Evolutionary conservation across 2,329 filamentous ascomycete species (phyloP), one percentile per base, ranked within the genome.

Genomic region (Neonectria punicea): DNA sequence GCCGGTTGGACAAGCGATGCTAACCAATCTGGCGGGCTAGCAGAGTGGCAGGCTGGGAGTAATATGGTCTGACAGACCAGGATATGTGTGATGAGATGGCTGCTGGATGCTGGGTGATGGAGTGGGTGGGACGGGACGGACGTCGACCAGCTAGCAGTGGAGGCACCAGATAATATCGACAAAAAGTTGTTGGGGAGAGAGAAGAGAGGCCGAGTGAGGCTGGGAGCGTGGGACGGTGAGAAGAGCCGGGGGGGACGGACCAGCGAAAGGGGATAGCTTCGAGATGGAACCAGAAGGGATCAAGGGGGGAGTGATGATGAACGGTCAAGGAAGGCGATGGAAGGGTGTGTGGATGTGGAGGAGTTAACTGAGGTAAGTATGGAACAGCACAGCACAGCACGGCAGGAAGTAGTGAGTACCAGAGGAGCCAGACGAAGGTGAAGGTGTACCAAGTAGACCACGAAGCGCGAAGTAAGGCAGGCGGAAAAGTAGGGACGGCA

Each of bases 1-100:
- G 60, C 66, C 62, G 62, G 65, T 70, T 61, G 30, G 56, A 64
- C 62, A 63, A 72, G 46, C 49, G 68, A 69, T 69, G 61, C 57
- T 62, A 68, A 63, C 60, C 70, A 68, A 73, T 73, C 70, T 73
- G 65, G 70, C 67, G 65, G 67, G 67, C 69, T 58, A 44, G 63
- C 49, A 58, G 69, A 63, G 67, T 56, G 47, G 65, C 54, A 60
- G 69, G 63, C 70, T 61, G 60, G 70, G 65, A 58, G 53, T 44
- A 63, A 65, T 39, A 65, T 74, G 72, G 72, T 70, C 68, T 72
- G 72, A 74, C 73, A 58, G 68, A 69, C 72, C 50, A 66, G 72
- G 72, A 74, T 74, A 62, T 53, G 66, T 63, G 70, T 69, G 68
- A 72, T 67, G 39, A 43, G n/a, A 43, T 43, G 32, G 10, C 9